Conservation (phyloP, 257 asterid genomes). For the Nicotiana otophora region DNA sequence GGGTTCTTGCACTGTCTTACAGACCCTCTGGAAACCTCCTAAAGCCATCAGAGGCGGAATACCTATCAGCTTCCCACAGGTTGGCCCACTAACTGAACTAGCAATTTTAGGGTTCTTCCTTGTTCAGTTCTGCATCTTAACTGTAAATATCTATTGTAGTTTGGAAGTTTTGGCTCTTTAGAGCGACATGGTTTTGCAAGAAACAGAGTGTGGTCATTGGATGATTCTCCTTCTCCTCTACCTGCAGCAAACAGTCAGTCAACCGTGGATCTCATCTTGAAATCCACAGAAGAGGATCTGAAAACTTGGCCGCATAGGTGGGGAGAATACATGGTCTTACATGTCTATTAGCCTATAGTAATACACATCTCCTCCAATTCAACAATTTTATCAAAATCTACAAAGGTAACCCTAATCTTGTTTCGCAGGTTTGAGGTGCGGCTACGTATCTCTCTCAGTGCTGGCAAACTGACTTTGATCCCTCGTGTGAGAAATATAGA, state of each 20-base stretch:
- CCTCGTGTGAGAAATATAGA: conserved; percentile 72
- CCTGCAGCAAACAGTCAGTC: conserved; percentile 53
- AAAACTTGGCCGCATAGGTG: conserved; percentile 83
- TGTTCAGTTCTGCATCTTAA: conserved; percentile 17
- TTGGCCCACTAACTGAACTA: conserved; percentile 20
- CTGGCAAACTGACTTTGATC: conserved; percentile 62
- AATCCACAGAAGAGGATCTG: conserved; percentile 76
- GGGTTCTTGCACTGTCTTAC: conserved; percentile 21
- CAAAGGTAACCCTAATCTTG: not conserved
- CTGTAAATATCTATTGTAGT: conserved; percentile 29
- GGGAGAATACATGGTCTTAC: conserved; percentile 7
- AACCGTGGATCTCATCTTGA: conserved; percentile 64
- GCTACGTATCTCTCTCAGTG: conserved; percentile 55
- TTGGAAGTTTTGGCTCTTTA: conserved; percentile 53
- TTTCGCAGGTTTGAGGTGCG: conserved; percentile 72
- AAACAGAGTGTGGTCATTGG: conserved; percentile 69
- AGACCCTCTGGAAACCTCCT: conserved; percentile 53
- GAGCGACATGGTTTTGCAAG: conserved; percentile 84
- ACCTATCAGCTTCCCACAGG: conserved; percentile 72
- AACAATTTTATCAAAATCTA: not conserved
- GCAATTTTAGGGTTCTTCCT: not conserved
- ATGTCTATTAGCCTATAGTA: not conserved
- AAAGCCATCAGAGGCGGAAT: conserved; percentile 67
- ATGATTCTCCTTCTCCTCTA: conserved; percentile 62
- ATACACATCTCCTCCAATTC: not conserved